These are phyloP conservation scores for Thinopyrum elongatum DNA, from an alignment of 176 grass and related monocot genomes.

Conservation along the genomic window DNA sequence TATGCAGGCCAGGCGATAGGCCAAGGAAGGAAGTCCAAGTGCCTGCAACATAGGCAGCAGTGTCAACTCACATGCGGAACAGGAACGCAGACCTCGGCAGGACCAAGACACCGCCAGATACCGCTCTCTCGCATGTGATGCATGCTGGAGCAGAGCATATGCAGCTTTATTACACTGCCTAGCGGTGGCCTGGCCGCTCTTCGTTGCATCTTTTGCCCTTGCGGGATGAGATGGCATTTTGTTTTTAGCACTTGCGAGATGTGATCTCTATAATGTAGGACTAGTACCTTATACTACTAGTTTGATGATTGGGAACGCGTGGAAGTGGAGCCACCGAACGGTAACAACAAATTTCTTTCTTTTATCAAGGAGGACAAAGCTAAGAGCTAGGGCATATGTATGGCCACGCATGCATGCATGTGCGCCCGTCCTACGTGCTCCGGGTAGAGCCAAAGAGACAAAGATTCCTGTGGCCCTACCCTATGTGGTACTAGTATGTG, in stretches of 20 bases:
- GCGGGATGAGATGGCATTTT: too few species aligned
- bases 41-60: not conserved
- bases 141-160: not conserved
- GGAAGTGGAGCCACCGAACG: not conserved
- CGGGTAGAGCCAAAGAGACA: not conserved
- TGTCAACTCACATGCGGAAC: constrained; percentile 3
- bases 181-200: too few species aligned
- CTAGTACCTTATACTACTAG: not conserved
- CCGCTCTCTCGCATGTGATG: constrained; percentile 3
- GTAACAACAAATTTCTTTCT: not conserved
- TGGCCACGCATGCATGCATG: not conserved
- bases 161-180: constrained; percentile 7
- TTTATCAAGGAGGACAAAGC: not conserved
- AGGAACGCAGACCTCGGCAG: not conserved
- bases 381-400: not conserved
- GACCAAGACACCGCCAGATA: not conserved
- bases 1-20: not conserved
- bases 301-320: not conserved
- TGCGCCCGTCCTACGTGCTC: not conserved
- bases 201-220: too few species aligned
- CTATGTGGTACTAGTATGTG: not conserved
- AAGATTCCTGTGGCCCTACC: not conserved
- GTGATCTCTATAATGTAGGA: not conserved
- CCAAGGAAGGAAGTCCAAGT: not conserved
- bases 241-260: not conserved